phyloP scores from a whole-genome alignment of 768 basidiomycete species.

The Pulveroboletus sp. region DNA sequence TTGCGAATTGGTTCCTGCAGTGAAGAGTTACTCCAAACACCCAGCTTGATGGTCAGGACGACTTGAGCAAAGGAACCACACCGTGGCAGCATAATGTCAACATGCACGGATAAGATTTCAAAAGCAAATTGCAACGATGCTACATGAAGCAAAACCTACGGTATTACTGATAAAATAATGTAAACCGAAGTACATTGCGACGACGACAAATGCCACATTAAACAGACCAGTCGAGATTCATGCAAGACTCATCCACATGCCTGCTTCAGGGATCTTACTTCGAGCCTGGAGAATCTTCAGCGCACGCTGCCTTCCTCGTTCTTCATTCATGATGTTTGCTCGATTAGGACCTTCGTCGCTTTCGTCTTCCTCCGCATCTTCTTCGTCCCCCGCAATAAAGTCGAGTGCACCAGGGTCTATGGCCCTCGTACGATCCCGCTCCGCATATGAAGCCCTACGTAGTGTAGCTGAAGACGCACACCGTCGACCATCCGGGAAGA shows the following conservation, averaged over 20 bases:
- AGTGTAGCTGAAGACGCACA: slow-evolving; percentile 42
- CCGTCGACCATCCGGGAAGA: slow-evolving; percentile 17
- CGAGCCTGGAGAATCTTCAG: slow-evolving; percentile 66
- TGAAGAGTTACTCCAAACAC: not conserved
- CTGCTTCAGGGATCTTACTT: slow-evolving; percentile 60
- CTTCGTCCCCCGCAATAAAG: slow-evolving; percentile 49
- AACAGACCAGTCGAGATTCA: slow-evolving; percentile 14
- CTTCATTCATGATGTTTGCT: slow-evolving; percentile 24
- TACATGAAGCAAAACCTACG: slow-evolving; percentile 25
- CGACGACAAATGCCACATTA: slow-evolving; percentile 8
- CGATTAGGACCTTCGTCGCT: slow-evolving; percentile 22
- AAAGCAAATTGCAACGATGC: slow-evolving; percentile 22
- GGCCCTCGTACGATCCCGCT: slow-evolving; percentile 58
- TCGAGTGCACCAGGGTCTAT: slow-evolving; percentile 70
- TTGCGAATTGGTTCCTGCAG: not conserved
- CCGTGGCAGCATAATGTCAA: not conserved
- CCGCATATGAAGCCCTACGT: slow-evolving; percentile 61
- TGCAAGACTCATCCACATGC: slow-evolving; percentile 82
- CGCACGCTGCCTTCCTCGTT: slow-evolving; percentile 54
- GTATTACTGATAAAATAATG: slow-evolving; percentile 32
- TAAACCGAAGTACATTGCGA: slow-evolving; percentile 14
- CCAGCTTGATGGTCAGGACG: not conserved
- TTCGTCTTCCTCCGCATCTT: slow-evolving; percentile 40
- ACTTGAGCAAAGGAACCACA: not conserved
- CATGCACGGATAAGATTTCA: slow-evolving; percentile 10